phyloP scores from a whole-genome alignment of 176 grass and related monocot genomes.

The Ananas comosus region DNA sequence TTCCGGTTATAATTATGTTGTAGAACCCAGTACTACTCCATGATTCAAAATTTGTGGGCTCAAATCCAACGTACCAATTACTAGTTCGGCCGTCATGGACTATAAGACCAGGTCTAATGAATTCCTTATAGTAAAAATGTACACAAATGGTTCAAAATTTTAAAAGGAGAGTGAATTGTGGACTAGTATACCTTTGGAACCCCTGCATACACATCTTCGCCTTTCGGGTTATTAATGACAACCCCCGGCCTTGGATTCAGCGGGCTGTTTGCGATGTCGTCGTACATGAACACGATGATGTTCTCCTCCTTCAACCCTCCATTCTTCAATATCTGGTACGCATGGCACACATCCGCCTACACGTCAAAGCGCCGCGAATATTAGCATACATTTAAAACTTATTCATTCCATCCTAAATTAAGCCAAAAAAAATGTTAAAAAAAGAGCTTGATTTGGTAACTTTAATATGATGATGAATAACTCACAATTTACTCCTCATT shows the following conservation, averaged over 20 bases:
- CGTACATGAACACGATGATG: constrained; percentile 89
- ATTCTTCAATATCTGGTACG: constrained; percentile 63
- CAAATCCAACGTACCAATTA: no score
- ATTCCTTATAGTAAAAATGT: no score
- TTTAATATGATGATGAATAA: no score
- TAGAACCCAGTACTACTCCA: no score
- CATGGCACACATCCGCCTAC: constrained; percentile 87
- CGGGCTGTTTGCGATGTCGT: constrained; percentile 56
- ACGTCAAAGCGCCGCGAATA: no score
- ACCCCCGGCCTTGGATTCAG: constrained; percentile 60
- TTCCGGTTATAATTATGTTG: no score
- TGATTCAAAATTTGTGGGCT: no score
- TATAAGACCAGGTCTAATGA: no score
- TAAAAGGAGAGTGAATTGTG: constrained; percentile 15
- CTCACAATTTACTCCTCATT: no score
- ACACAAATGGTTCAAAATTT: no score
- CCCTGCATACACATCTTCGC: constrained; percentile 64
- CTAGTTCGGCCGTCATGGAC: no score
- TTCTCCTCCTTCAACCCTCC: constrained; percentile 82
- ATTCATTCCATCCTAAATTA: background rate
- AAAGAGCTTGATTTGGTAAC: no score
- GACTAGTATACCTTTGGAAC: constrained; percentile 66
- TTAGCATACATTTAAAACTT: background rate
- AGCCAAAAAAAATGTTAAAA: background rate
- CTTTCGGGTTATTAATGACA: constrained; percentile 82